Base-by-base conservation (phyloP, 805 yeast species). In the Candida yuanshanica region DNA sequence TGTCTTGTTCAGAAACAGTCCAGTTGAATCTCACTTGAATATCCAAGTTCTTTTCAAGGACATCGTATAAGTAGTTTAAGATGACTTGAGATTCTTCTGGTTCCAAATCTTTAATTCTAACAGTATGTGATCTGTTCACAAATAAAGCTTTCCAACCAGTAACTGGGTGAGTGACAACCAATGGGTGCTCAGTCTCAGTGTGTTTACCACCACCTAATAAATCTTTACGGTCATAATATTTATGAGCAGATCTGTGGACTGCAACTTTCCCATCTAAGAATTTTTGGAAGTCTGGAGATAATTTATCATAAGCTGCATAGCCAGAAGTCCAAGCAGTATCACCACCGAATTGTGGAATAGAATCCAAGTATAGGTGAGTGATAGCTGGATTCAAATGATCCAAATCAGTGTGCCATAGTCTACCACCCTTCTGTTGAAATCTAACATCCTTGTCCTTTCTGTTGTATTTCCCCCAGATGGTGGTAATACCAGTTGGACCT, bases 121-220 rank as follows among this genome's bases (percentile, higher is more conserved):
- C 62, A 13, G 77, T 72, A 67, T 66, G 67, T 5, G 64, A 56
- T 43, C 77, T 65, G 60, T 74, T 75, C 33, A 74, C 77, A 44
- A 64, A 76, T 46, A 76, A 58, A 3, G 75, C 63, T 59, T 77
- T 78, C 79, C 78, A 72, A 23, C 80, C 81, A 34, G 83, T 78
- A n/a, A 70, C 79, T 10, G 83, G 83, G 48, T 78, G 78, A 31
- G 81, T 75, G 59, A 81, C 68, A 33, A 78, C 66, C 20, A 77
- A 49, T 2, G 81, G 81, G 56, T 77, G 83, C 39, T 66, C 74
- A 50, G 77, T 67, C 48, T 70, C 77, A 41, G 74, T 62, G 40
- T 63, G 62, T 40, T 62, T 63, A 20, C 71, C 70, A 26, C 77
- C 77, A 41, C 58, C 55, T 34, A 73, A 59, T n/a, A 75, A 75